phyloP scores from a whole-genome alignment of 2,329 filamentous ascomycete species.

The Pseudogymnoascus sp. region DNA sequence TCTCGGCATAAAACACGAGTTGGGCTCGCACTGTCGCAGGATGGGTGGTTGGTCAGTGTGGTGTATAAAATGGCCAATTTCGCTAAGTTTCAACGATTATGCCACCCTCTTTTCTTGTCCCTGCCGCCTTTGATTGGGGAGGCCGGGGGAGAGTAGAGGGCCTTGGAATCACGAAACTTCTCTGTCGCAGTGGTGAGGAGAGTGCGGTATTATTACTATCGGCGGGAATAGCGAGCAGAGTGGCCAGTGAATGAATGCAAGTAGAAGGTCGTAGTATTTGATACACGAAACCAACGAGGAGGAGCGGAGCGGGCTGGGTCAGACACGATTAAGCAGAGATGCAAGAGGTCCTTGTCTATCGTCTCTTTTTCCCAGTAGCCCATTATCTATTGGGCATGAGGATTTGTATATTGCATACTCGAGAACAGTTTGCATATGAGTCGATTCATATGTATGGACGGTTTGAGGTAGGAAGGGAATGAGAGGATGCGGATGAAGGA shows the following conservation, averaged over 20 bases:
- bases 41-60: slow-evolving; percentile 1
- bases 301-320: background rate
- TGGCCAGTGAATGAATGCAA: background rate
- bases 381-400: background rate
- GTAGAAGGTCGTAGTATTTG: background rate
- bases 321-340: background rate
- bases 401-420: background rate
- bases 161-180: background rate
- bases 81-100: slow-evolving; percentile 7
- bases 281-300: slow-evolving; percentile 1
- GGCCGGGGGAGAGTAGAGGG: background rate
- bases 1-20: background rate
- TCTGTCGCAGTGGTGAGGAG: background rate
- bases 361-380: background rate
- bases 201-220: background rate
- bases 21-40: background rate
- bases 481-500: background rate
- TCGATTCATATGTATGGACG: background rate
- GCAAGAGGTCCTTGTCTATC: background rate
- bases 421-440: background rate
- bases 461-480: background rate
- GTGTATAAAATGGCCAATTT: slow-evolving; percentile 10
- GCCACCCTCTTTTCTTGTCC: background rate
- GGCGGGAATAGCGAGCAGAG: background rate
- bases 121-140: background rate